Evolutionary conservation across 495 filamentous ascomycete species (phyloP), one percentile per base, ranked within the genome.

Genomic region (Talaromyces adpressus): DNA sequence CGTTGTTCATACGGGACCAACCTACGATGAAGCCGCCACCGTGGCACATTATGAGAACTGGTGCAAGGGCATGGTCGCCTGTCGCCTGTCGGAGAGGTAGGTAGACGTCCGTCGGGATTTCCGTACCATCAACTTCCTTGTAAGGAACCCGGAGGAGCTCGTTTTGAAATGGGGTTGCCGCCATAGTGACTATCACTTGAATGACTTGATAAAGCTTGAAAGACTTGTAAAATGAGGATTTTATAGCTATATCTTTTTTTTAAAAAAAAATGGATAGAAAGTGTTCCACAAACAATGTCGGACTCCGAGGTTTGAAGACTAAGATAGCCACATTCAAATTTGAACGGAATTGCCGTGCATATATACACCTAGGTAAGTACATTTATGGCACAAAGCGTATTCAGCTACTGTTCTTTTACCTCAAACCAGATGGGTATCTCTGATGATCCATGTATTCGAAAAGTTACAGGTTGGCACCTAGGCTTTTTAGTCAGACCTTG

Each of bases 11-110:
- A 12, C 69, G 54, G 2, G 70, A 71, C 62, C 73, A 68, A 52
- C 72, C 73, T 29, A 75, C 72, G 72, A 77, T 77, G 63, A 77
- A 77, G 30, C 71, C 72, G 34, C 75, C 75, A 57, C 73, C 73
- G 67, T 77, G 75, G 57, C 25, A 58, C 56, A 77, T 76, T 57
- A 72, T 65, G 47, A 77, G 75, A 27, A 77, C 75, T 75, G 36
- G 4, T 52, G 39, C 47, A 34, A 58, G 56, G 2, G 11, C 56
- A 34, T 25, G 34, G 16, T 62, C 41, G 51, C 29, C 45, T 57
- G 16, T 61, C 20, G 54, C 53, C 27, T 20, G 29, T 32, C 12
- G 62, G 34, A 65, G 29, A 7, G 74, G 74, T 14, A 77, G 62
- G 61, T 75, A 75, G 57, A 77, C 62, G 51, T 77, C 75, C 8